Evolutionary conservation across 164 flowering plant species (phyloP).

Genomic region (Vitis rupestris): DNA sequence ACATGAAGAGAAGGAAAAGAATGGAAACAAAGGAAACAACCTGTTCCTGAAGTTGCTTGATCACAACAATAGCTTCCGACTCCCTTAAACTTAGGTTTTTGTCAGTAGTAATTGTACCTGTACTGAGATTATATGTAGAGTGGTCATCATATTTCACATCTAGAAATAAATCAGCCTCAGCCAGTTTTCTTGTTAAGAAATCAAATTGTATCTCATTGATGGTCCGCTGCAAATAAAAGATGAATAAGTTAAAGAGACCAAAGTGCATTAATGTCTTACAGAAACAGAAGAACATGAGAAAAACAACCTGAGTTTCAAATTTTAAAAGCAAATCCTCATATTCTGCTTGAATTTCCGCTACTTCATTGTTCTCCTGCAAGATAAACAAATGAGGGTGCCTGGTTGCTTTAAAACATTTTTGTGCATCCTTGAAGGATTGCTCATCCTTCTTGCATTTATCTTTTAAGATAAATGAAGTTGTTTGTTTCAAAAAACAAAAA

Average conservation of each 20-base stretch:
- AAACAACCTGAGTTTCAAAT: conserved; percentile 69
- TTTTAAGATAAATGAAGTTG: not conserved
- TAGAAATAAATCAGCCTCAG: conserved; percentile 31
- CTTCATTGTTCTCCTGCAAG: conserved; percentile 52
- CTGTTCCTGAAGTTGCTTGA: conserved; percentile 85
- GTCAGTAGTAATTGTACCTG: conserved; percentile 21
- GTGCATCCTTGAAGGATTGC: too few species aligned
- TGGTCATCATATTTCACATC: conserved; percentile 11
- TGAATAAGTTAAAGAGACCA: not conserved
- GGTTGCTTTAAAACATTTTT: too few species aligned
- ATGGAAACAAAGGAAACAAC: conserved; percentile 26
- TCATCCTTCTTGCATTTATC: too few species aligned
- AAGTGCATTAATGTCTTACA: not conserved
- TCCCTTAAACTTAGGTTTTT: conserved; percentile 40
- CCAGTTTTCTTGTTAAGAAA: conserved; percentile 47
- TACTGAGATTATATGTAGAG: conserved; percentile 7
- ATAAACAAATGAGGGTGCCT: conserved; percentile 12
- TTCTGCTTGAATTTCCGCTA: conserved; percentile 47
- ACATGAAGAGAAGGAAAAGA: not conserved
- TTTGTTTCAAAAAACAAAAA: not conserved
- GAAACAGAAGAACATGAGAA: conserved; percentile 8
- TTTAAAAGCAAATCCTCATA: conserved; percentile 66
- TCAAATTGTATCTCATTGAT: conserved; percentile 56
- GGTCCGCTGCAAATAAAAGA: conserved; percentile 43
- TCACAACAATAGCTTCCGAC: conserved; percentile 57